Percentiles rank a stretch among this genome's conserved stretches.
Evolutionary conservation across 805 yeast species (phyloP).

Genomic region (Torulaspora maleeae): DNA sequence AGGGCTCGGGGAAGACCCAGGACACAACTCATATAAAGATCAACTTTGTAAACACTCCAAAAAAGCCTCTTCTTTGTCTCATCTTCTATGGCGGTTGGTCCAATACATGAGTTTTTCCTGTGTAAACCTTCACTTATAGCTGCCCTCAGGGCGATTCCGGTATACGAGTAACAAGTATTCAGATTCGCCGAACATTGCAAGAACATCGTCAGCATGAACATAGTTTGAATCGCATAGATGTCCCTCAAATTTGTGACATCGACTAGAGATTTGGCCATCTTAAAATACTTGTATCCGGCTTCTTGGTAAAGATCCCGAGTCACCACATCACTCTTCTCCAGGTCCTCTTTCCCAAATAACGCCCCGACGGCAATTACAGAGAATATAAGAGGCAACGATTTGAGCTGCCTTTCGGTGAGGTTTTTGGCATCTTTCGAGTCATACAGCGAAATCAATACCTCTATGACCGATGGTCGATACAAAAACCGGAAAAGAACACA

Average conservation of each 20-base stretch:
- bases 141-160: slow-evolving; percentile 80
- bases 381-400: slow-evolving; percentile 74
- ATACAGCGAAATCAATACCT: slow-evolving; percentile 70
- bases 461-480: slow-evolving; percentile 75
- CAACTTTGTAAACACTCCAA: slow-evolving; percentile 89
- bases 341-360: slow-evolving; percentile 55
- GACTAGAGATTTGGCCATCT: slow-evolving; percentile 71
- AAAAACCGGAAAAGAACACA: slow-evolving; percentile 82
- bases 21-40: slow-evolving; percentile 81
- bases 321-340: slow-evolving; percentile 34
- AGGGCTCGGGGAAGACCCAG: slow-evolving; percentile 79
- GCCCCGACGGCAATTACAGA: slow-evolving; percentile 89
- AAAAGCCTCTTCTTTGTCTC: slow-evolving; percentile 82
- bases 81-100: slow-evolving; percentile 68
- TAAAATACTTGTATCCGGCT: slow-evolving; percentile 75
- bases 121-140: slow-evolving; percentile 82
- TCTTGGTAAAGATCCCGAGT: slow-evolving; percentile 45
- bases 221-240: slow-evolving; percentile 73
- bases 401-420: slow-evolving; percentile 60
- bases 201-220: slow-evolving; percentile 80
- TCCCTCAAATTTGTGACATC: slow-evolving; percentile 82
- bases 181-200: slow-evolving; percentile 84
- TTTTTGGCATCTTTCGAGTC: slow-evolving; percentile 63
- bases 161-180: slow-evolving; percentile 82
- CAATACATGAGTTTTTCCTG: slow-evolving; percentile 55